phyloP scores from a whole-genome alignment of 306 rosid species.

The Erythrophleum fordii region DNA sequence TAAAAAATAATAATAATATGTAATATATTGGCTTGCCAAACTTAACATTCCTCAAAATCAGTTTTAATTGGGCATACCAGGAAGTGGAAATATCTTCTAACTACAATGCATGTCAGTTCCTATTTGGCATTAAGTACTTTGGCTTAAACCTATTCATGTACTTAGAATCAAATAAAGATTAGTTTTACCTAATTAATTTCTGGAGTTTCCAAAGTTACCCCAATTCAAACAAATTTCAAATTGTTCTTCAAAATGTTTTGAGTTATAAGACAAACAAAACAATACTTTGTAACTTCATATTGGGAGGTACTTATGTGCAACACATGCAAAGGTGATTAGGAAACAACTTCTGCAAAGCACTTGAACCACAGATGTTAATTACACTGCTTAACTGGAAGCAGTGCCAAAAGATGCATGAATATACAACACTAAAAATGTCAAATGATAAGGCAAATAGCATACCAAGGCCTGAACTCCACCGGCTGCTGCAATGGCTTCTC shows the following conservation, averaged over 20 bases:
- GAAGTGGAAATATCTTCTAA: not conserved
- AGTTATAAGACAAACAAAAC: not conserved
- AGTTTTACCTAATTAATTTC: not conserved
- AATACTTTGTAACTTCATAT: not conserved
- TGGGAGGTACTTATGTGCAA: not conserved
- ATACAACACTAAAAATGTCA: not conserved
- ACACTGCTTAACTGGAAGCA: constrained; percentile 9
- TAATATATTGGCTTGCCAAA: not conserved
- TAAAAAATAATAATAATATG: not conserved
- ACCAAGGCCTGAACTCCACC: constrained; percentile 99
- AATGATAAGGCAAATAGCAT: constrained; percentile 38
- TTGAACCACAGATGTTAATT: not conserved
- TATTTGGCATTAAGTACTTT: not conserved
- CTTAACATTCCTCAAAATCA: too few species aligned
- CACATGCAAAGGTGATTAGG: not conserved
- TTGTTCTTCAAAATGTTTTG: not conserved
- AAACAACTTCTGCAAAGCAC: not conserved
- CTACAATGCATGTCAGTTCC: not conserved
- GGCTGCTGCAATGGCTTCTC: constrained; percentile 97
- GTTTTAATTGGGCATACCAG: too few species aligned
- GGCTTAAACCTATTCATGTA: not conserved
- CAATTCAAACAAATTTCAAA: not conserved
- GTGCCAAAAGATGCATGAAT: not conserved
- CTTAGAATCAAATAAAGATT: not conserved
- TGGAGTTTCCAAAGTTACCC: too few species aligned